Base-by-base conservation (phyloP, 2,329 filamentous ascomycete genomes). In the Aspergillus quadrilineatus region DNA sequence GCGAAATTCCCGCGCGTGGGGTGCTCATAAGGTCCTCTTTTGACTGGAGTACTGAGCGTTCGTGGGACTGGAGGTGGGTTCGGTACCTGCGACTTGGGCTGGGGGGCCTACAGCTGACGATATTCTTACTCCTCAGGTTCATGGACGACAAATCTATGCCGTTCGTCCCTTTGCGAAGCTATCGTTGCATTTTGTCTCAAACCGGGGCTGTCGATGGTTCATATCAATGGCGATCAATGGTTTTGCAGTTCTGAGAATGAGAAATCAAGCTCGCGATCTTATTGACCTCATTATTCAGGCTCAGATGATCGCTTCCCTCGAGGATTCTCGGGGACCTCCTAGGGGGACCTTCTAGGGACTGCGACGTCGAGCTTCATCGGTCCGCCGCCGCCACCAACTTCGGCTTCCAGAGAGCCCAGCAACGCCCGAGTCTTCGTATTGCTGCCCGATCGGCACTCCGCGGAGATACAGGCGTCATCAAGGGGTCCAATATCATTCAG, bases 401-500 rank as follows among this genome's bases (percentile, higher is more conserved):
- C 17, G 34, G 10, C 3, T 39, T 22, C 14, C 22, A 22, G 34
- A 14, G 34, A 12, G 34, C 9, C 34, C 34, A 14, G 14, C 9
- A 14, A 37, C 34, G 34, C 34, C 12, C 32, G 32, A 8, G 32
- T 34, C 32, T 5, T 41, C 26, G 14, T 30, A 12, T 29, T 42
- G 4, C 39, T 30, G 28, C n/a, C 29, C 17, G 49, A 51, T 51
- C 37, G 49, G 26, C 49, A 22, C 15, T 51, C 49, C 49, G 49
- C 65, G 67, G 71, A 60, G 15, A 34, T 43, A 15, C 26, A 51
- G 28, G n/a, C 26, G 28, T 12, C 4, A 14, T 26, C n/a, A 14
- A 45, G 22, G 4, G 14, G 22, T 28, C 2, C 8, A 26, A 28
- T 10, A 44, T 29, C 12, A 37, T 37, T 14, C 34, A 14, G 5